These are phyloP conservation scores for Alternaria infectoria DNA, from an alignment of 2,329 filamentous ascomycete genomes.

Conservation along the genomic window DNA sequence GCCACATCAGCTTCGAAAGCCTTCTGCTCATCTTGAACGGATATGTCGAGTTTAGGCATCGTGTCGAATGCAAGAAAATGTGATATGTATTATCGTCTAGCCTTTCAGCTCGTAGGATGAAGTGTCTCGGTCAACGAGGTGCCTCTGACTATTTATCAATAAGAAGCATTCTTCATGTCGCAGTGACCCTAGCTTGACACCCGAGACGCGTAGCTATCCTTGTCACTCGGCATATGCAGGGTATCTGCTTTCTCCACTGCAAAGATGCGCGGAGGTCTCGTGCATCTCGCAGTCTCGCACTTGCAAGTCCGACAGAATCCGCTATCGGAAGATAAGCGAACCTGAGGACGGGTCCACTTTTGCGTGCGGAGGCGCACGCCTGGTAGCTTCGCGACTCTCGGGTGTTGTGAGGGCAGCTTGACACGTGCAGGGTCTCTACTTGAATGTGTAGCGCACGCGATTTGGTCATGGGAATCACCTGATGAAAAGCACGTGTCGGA, in stretches of 20 bases:
- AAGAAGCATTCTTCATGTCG: no score
- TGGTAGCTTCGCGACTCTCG: neutral
- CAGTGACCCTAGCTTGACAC: neutral
- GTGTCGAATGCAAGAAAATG: no score
- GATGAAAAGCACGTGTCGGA: no score
- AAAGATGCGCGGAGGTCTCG: fast-evolving
- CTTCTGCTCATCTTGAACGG: conserved; percentile 27
- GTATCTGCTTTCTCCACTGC: neutral
- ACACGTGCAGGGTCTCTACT: neutral
- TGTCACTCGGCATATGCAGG: neutral
- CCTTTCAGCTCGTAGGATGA: fast-evolving
- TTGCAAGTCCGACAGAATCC: neutral
- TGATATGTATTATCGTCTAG: no score
- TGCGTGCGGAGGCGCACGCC: neutral
- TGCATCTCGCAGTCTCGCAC: neutral
- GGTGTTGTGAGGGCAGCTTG: fast-evolving
- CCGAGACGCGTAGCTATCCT: neutral
- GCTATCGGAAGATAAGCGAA: neutral
- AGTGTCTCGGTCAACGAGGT: neutral
- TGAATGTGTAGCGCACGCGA: fast-evolving
- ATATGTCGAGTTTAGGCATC: conserved; percentile 11
- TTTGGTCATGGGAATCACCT: no score
- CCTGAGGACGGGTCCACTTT: neutral
- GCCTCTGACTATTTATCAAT: no score
- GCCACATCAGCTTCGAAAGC: conserved; percentile 43